Conservation (phyloP, 208 protist genomes). For the Trypanosoma brucei region DNA sequence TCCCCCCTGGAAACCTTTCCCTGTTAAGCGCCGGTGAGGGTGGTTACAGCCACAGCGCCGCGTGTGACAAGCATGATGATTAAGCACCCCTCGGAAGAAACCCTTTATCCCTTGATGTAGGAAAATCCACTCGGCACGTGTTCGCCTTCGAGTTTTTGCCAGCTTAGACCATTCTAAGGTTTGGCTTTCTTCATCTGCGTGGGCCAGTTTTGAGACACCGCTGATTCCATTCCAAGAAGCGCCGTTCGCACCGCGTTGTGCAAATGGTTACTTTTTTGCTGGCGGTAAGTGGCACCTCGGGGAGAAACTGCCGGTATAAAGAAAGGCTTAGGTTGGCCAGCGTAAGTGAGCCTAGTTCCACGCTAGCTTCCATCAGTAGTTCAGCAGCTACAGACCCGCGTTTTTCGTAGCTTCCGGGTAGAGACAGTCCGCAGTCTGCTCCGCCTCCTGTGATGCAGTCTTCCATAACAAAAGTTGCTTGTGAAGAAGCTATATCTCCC, state of each 20-base stretch:
- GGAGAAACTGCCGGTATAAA: slow-evolving; percentile 19
- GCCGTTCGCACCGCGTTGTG: slow-evolving; percentile 12
- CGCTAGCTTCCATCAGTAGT: slow-evolving; percentile 15
- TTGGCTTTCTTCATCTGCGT: too few species aligned
- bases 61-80: too few species aligned
- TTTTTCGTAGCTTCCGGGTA: slow-evolving; percentile 19
- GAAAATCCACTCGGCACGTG: too few species aligned
- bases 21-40: too few species aligned
- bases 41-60: too few species aligned
- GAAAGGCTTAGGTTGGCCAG: slow-evolving; percentile 9
- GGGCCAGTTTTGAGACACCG: not conserved
- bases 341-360: slow-evolving; percentile 13
- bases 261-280: slow-evolving; percentile 17
- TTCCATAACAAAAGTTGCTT: slow-evolving; percentile 13
- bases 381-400: slow-evolving; percentile 14
- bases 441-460: slow-evolving; percentile 4
- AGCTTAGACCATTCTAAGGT: too few species aligned
- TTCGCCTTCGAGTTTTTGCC: too few species aligned
- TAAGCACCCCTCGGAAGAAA: too few species aligned
- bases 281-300: slow-evolving; percentile 10
- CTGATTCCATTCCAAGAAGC: slow-evolving; percentile 17
- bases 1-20: too few species aligned
- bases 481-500: slow-evolving; percentile 5
- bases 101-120: too few species aligned
- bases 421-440: not conserved